Conservation (phyloP, 257 asterid species). For the Salvia rosmarinus region DNA sequence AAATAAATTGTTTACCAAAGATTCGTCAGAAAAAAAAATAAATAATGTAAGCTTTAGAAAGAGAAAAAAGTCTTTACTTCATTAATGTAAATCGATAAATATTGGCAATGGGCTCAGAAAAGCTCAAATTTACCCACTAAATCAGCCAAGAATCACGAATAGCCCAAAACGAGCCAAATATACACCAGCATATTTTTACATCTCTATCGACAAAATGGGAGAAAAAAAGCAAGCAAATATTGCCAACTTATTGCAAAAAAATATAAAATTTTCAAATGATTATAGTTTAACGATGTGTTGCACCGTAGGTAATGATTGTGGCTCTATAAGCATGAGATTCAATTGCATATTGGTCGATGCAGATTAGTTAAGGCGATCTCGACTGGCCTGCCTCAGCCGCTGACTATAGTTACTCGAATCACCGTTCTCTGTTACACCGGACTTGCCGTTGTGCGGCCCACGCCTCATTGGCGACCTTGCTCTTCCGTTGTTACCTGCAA, state of each 20-base stretch:
- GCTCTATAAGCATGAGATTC: not conserved
- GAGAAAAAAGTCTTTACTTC: not conserved
- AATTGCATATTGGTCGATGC: not conserved
- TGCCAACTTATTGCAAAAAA: not conserved
- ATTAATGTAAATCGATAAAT: not conserved
- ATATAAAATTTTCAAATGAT: not conserved
- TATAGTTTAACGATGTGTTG: slow-evolving; percentile 6
- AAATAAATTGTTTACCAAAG: no score
- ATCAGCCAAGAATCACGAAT: not conserved
- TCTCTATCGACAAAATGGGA: not conserved
- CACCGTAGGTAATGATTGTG: not conserved
- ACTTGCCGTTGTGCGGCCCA: slow-evolving; percentile 29
- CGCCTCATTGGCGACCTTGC: slow-evolving; percentile 40
- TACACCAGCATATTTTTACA: not conserved
- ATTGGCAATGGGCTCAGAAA: not conserved
- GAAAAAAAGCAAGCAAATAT: not conserved
- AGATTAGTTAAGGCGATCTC: slow-evolving; percentile 8
- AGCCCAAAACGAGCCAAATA: slow-evolving; percentile 1
- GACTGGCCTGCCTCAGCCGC: slow-evolving; percentile 3
- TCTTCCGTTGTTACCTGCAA: slow-evolving; percentile 38
- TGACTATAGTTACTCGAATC: not conserved
- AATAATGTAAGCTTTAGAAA: not conserved
- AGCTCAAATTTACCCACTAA: not conserved
- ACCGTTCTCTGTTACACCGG: slow-evolving; percentile 27
- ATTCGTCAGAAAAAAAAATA: no score